Base-by-base conservation (phyloP, 306 rosid species). In the Hippophae tibetana region DNA sequence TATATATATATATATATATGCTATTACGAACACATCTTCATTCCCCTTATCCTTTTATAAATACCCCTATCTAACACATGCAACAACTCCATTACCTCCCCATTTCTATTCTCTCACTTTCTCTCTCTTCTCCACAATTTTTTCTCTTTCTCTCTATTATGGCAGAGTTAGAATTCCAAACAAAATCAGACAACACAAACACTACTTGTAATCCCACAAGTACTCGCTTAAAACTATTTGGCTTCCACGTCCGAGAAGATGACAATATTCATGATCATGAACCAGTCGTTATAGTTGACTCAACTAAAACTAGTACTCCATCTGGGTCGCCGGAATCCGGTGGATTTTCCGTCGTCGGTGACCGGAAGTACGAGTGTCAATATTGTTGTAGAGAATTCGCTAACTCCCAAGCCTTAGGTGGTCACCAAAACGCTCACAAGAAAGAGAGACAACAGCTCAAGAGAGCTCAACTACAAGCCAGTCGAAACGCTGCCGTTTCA, bases 381-480 rank as follows among this genome's bases (percentile, higher is more conserved):
- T 92, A 92, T 74, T 92, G 99, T 55, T 84, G 81, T 71, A 68
- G 99, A 3, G 96, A 92, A 76, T 92, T 92, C 61, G 96, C 95
- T 9, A 92, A 92, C 61, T 92, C 99, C 25, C 99, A 92, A 71
- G 99, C 99, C 5, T 90, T 92, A 43, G 99, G 99, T 0, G 99
- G 99, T 7, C 99, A 92, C 73, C 99, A 92, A 41, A 92, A 92
- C 85, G 99, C 99, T 1, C 99, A 92, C 83, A 88, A 88, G 78
- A 92, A 92, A 63, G 99, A 92, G 79, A 72, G 99, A 45, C 96
- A 92, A 51, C 38, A 31, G 38, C 86, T 88, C 42, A 92, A 92
- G 57, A 83, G 96, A 0, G 97, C 97, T 1, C 99, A 92, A 69
- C 72, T 92, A 10, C 99, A 85, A 11, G 96, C 99, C 49, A 69